These are phyloP conservation scores for Populus nigra DNA, from an alignment of 345 rosid species.

Conservation along the genomic window DNA sequence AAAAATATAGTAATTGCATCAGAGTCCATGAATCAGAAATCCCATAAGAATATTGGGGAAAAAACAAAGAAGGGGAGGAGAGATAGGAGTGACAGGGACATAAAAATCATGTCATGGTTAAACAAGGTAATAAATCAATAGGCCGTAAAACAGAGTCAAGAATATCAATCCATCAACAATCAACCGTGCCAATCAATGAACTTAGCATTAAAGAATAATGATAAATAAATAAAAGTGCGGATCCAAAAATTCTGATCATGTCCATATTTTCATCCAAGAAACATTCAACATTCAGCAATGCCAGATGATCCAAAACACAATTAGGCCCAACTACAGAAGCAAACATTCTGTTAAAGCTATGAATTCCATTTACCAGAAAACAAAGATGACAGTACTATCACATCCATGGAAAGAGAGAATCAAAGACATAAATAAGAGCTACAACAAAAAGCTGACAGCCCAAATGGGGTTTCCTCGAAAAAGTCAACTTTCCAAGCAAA, in stretches of 20 bases:
- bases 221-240: not conserved
- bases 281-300: constrained; percentile 1
- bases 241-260: not conserved
- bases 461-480: constrained; percentile 21
- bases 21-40: not conserved
- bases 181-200: not conserved
- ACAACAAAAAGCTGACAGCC: constrained; percentile 8
- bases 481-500: constrained; percentile 26
- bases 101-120: not conserved
- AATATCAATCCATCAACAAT: not conserved
- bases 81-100: not conserved
- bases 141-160: not conserved
- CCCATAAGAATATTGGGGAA: not conserved
- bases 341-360: not conserved
- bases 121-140: not conserved
- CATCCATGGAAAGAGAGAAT: not conserved
- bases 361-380: constrained; percentile 5
- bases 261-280: not conserved
- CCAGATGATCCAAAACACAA: not conserved
- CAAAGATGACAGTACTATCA: not conserved
- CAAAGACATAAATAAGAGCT: constrained; percentile 6
- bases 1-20: not conserved
- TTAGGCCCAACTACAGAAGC: not conserved
- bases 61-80: not conserved
- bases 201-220: not conserved